Evolutionary conservation across 345 rosid species (phyloP).

Genomic region (Eutrema japonicum): DNA sequence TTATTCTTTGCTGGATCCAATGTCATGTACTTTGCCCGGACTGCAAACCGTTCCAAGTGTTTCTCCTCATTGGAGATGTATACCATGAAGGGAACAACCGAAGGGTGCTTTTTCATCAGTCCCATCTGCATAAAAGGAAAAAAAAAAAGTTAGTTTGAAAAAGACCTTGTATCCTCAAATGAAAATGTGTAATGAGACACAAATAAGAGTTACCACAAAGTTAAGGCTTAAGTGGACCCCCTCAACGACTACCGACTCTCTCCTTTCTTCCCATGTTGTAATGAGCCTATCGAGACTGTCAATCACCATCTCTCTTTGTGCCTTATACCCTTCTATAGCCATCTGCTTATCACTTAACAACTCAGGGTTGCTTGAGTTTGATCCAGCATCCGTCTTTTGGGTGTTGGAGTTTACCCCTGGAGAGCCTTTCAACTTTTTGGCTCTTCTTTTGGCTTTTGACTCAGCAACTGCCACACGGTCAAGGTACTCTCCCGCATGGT

Average conservation of each 20-base stretch:
- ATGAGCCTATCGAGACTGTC: slow-evolving; percentile 98
- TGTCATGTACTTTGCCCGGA: slow-evolving; percentile 99
- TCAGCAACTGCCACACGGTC: slow-evolving; percentile 95
- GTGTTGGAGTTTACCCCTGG: slow-evolving; percentile 52
- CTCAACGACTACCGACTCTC: slow-evolving; percentile 95
- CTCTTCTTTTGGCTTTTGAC: slow-evolving; percentile 82
- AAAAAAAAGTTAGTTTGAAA: not conserved
- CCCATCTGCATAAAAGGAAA: slow-evolving; percentile 72
- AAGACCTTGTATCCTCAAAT: slow-evolving; percentile 1
- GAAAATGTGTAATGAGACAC: slow-evolving; percentile 19
- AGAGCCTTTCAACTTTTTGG: slow-evolving; percentile 68
- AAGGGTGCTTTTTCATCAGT: slow-evolving; percentile 98
- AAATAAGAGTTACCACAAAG: slow-evolving; percentile 76
- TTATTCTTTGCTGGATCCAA: slow-evolving; percentile 94
- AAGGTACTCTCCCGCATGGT: slow-evolving; percentile 96
- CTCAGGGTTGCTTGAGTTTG: slow-evolving; percentile 47
- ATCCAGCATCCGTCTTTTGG: slow-evolving; percentile 48
- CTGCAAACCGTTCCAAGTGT: slow-evolving; percentile 98
- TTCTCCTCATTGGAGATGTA: slow-evolving; percentile 93
- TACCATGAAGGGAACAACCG: slow-evolving; percentile 96
- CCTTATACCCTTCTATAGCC: slow-evolving; percentile 98
- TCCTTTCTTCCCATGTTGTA: slow-evolving; percentile 96
- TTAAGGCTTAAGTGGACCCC: slow-evolving; percentile 99
- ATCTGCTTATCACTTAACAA: slow-evolving; percentile 78
- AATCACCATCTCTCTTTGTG: slow-evolving; percentile 99